Percentiles rank a stretch among this genome's conserved stretches.
These are phyloP conservation scores for Colletotrichum filicis DNA, from an alignment of 2,329 filamentous ascomycete species.

Conservation along the genomic window DNA sequence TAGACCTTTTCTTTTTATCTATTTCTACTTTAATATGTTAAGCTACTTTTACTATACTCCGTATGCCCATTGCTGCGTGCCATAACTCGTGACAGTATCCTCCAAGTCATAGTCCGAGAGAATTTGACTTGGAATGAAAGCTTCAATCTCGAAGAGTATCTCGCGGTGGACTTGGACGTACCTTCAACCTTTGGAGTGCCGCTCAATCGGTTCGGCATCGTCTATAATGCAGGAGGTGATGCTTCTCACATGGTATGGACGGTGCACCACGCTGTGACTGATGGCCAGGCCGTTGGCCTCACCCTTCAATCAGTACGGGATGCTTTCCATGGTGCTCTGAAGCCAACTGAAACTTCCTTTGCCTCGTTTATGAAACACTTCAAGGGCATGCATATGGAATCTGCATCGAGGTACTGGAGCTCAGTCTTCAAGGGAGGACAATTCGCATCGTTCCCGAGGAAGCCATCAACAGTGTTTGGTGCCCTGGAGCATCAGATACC, in stretches of 20 bases:
- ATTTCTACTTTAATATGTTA: too few relatives aligned
- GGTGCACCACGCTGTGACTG: constrained; percentile 30
- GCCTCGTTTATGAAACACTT: constrained; percentile 31
- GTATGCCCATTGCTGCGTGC: too few relatives aligned
- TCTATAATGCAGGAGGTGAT: constrained; percentile 14
- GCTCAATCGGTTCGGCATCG: constrained; percentile 36
- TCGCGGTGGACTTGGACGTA: neutral
- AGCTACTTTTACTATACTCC: too few relatives aligned
- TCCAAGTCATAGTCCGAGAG: constrained; percentile 62
- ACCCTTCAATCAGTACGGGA: constrained; percentile 15
- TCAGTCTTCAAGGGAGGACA: constrained; percentile 21
- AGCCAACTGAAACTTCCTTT: constrained; percentile 1
- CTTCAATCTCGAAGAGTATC: constrained; percentile 18
- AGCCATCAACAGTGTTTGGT: neutral
- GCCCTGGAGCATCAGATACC: neutral
- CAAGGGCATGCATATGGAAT: neutral
- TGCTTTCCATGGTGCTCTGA: neutral
- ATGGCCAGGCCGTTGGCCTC: constrained; percentile 27
- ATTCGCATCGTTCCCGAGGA: constrained; percentile 8
- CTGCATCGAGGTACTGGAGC: constrained; percentile 24
- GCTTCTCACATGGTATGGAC: constrained; percentile 36
- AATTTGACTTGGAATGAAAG: constrained; percentile 18
- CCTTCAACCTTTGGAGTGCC: constrained; percentile 30
- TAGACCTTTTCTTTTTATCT: too few relatives aligned
- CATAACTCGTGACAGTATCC: too few relatives aligned